Percentiles rank a stretch among this genome's conserved stretches.
These are phyloP conservation scores for Claviceps sp. DNA, from an alignment of 2,329 filamentous ascomycete genomes.

Conservation along the genomic window DNA sequence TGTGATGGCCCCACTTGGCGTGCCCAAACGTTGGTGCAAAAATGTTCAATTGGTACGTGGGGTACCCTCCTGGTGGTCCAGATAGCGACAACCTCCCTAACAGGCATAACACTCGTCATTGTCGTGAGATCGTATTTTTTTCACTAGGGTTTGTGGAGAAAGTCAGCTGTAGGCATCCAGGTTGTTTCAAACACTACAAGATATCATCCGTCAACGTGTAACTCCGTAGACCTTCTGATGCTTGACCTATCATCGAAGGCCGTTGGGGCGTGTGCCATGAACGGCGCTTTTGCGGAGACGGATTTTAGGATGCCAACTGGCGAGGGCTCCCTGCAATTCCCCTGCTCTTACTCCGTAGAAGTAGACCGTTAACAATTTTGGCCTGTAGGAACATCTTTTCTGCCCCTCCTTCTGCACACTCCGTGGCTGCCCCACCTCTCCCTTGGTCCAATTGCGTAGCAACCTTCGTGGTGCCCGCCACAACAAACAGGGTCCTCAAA, in stretches of 20 bases:
- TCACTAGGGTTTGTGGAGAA: neutral
- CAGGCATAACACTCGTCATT: neutral
- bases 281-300: conserved; percentile 1
- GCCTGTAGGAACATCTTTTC: conserved; percentile 11
- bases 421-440: conserved; percentile 11
- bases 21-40: no score
- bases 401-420: conserved; percentile 5
- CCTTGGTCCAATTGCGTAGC: conserved; percentile 4
- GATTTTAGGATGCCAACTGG: neutral
- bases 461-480: conserved; percentile 3
- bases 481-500: conserved; percentile 3
- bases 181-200: neutral
- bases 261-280: neutral
- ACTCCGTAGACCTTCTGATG: neutral
- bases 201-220: neutral
- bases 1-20: no score
- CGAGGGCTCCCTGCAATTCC: neutral
- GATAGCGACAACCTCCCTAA: no score
- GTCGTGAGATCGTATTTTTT: neutral
- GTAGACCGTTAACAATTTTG: neutral
- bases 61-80: no score
- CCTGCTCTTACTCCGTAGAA: neutral
- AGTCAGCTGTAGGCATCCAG: no score
- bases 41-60: no score
- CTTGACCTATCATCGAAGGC: neutral